Evolutionary conservation across 441 rosid genomes (phyloP).

Genomic region (Macaranga tanarius): DNA sequence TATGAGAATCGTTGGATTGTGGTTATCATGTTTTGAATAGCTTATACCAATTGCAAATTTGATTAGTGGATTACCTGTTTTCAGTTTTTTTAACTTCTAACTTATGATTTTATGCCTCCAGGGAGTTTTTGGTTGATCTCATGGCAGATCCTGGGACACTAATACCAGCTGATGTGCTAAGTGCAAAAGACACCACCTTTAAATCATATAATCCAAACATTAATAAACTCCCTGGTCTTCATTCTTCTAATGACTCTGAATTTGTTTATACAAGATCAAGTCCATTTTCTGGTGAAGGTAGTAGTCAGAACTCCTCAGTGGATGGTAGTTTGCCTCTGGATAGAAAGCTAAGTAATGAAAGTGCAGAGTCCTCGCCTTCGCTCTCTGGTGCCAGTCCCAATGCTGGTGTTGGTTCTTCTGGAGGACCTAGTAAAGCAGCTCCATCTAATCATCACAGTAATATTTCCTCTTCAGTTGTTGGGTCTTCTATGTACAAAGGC

Average conservation of each 20-base stretch:
- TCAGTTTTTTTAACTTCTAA: constrained; percentile 27
- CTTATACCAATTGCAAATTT: neutral
- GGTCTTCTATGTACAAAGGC: constrained; percentile 57
- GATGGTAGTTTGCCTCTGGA: constrained; percentile 36
- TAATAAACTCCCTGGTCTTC: constrained; percentile 47
- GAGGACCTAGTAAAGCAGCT: constrained; percentile 37
- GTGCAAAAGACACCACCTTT: constrained; percentile 52
- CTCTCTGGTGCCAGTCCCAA: constrained; percentile 38
- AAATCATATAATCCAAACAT: constrained; percentile 48
- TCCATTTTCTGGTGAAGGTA: constrained; percentile 64
- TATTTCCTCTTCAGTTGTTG: constrained; percentile 45
- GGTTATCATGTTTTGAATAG: neutral
- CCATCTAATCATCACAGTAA: constrained; percentile 53
- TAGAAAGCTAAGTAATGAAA: constrained; percentile 40
- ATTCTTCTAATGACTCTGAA: constrained; percentile 41
- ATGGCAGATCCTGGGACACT: constrained; percentile 99
- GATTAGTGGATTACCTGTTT: constrained; percentile 7
- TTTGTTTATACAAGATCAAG: constrained; percentile 41
- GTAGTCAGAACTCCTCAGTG: constrained; percentile 48
- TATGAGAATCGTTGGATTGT: neutral
- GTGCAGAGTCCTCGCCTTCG: constrained; percentile 38
- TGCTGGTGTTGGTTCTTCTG: constrained; percentile 53
- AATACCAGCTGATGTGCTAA: constrained; percentile 86
- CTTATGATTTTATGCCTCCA: constrained; percentile 38
- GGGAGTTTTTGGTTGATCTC: constrained; percentile 99